phyloP scores from a whole-genome alignment of 2,329 filamentous ascomycete species.

The Ascosphaera apis region DNA sequence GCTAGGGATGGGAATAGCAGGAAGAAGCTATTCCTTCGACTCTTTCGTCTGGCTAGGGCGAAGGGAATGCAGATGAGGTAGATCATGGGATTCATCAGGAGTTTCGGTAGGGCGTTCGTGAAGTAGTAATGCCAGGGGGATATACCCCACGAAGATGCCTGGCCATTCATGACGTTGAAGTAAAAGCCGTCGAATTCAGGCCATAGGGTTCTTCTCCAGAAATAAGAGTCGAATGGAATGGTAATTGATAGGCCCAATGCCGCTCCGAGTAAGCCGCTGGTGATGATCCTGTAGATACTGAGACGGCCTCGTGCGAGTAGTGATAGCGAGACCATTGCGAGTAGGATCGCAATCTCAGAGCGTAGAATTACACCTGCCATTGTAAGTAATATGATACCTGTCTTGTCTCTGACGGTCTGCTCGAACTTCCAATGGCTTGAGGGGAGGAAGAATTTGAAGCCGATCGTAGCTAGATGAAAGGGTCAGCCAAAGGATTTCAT shows the following conservation, averaged over 20 bases:
- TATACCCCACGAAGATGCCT: constrained; percentile 69
- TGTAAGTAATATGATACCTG: constrained; percentile 33
- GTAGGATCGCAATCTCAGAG: constrained; percentile 64
- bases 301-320: constrained; percentile 35
- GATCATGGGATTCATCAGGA: constrained; percentile 58
- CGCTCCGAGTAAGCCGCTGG: constrained; percentile 42
- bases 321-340: constrained; percentile 42
- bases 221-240: constrained; percentile 65
- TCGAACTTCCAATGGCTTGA: not conserved
- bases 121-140: constrained; percentile 78
- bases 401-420: not conserved
- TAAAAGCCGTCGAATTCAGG: constrained; percentile 75
- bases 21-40: constrained; percentile 21
- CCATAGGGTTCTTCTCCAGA: constrained; percentile 74
- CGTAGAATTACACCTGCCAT: constrained; percentile 68
- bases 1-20: constrained; percentile 41
- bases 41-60: constrained; percentile 16
- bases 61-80: constrained; percentile 29
- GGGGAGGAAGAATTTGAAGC: not conserved
- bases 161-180: constrained; percentile 71
- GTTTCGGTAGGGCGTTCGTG: constrained; percentile 51
- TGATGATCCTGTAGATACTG: constrained; percentile 33
- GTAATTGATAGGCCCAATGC: constrained; percentile 44
- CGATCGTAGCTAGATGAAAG: not conserved
- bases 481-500: not conserved